phyloP scores from a whole-genome alignment of 2,329 filamentous ascomycete species.

The Venturia carpophila region DNA sequence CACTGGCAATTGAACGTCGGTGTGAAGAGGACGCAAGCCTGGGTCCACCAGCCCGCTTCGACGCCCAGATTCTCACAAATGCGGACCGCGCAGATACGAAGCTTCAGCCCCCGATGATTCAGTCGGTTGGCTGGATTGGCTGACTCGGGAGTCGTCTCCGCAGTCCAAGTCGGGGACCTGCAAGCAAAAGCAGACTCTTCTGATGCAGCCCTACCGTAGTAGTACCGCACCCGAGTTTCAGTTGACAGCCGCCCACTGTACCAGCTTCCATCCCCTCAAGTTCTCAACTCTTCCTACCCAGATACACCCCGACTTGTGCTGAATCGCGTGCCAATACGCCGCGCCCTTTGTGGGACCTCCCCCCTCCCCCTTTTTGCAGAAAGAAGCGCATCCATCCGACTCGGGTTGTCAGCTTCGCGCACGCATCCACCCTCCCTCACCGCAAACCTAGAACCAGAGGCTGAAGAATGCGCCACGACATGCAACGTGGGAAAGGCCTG shows the following conservation, averaged over 20 bases:
- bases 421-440: background rate
- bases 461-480: background rate
- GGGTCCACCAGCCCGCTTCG: background rate
- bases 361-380: too few species aligned
- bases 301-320: too few species aligned
- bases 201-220: background rate
- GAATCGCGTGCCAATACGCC: background rate
- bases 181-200: background rate
- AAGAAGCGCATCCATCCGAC: slow-evolving; percentile 1
- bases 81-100: background rate
- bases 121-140: too few species aligned
- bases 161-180: background rate
- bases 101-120: background rate
- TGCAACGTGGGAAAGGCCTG: too few species aligned
- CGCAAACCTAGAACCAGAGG: background rate
- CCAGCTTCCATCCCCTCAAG: background rate
- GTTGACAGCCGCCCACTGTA: background rate
- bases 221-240: background rate
- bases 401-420: background rate
- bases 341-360: background rate
- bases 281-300: background rate
- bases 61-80: background rate
- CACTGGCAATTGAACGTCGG: slow-evolving; percentile 1
- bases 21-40: background rate
- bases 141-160: background rate